A percentile compares a stretch with the other conserved stretches of the same genome.
Evolutionary conservation across 352 stramenopile genomes (phyloP).

Genomic region (Pythium pyrilobum): DNA sequence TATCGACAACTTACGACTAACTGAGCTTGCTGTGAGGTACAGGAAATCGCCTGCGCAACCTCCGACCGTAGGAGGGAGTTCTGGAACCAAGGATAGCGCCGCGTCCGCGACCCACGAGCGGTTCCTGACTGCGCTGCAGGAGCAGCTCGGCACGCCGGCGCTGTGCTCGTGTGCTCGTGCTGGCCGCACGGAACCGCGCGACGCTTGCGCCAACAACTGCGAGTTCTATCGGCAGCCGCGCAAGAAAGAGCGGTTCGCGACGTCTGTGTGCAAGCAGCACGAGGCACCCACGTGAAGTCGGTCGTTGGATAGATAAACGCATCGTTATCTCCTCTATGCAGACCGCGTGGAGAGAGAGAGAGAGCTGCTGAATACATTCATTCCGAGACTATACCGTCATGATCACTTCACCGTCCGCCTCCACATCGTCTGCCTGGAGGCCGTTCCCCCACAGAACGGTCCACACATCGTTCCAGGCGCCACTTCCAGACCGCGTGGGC

Average conservation of each 20-base stretch:
- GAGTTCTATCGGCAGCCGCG: conserved; percentile 57
- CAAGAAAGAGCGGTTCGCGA: conserved; percentile 48
- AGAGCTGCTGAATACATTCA: too few species aligned
- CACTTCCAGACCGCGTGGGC: conserved; percentile 13
- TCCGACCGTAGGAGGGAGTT: not conserved
- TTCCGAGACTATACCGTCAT: conserved; percentile 61
- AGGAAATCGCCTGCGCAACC: not conserved
- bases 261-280: conserved; percentile 63
- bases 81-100: too few species aligned
- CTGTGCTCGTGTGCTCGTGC: conserved; percentile 44
- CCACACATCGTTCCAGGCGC: conserved; percentile 34
- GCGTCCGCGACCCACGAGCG: conserved; percentile 34
- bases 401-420: conserved; percentile 63
- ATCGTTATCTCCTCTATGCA: too few species aligned
- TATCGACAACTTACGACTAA: not conserved
- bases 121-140: conserved; percentile 44
- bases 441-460: conserved; percentile 50
- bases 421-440: conserved; percentile 28
- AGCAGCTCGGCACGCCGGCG: conserved; percentile 39
- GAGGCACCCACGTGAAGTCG: conserved; percentile 9
- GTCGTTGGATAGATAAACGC: not conserved
- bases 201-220: conserved; percentile 62
- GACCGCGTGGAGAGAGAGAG: too few species aligned
- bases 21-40: not conserved
- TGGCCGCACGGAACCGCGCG: conserved; percentile 7